Percentiles rank a stretch among this genome's conserved stretches.
These are phyloP conservation scores for Aegle marmelos DNA, from an alignment of 345 rosid species.

Conservation along the genomic window DNA sequence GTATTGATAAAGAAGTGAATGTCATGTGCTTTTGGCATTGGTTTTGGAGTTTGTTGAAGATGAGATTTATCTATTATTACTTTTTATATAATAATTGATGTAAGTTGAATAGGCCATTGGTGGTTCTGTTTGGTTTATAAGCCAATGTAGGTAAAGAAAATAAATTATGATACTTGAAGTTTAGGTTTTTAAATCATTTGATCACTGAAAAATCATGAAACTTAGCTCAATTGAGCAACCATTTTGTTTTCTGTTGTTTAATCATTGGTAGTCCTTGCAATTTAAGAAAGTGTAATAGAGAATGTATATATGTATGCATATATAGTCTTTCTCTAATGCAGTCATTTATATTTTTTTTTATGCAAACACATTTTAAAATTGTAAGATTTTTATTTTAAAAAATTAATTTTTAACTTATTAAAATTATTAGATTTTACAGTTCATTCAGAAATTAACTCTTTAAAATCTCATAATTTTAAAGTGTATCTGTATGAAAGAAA, in stretches of 20 bases:
- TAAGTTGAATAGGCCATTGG: neutral
- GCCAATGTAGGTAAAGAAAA: slow-evolving; percentile 24
- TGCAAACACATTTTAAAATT: too few relatives aligned
- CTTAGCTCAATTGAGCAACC: neutral
- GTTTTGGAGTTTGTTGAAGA: neutral
- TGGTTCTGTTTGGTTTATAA: slow-evolving; percentile 17
- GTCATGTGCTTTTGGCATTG: neutral
- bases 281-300: neutral
- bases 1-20: neutral
- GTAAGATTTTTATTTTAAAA: too few relatives aligned
- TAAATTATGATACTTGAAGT: neutral
- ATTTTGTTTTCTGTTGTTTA: neutral
- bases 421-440: too few relatives aligned
- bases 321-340: too few relatives aligned
- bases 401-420: too few relatives aligned
- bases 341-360: too few relatives aligned
- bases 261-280: neutral
- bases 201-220: neutral
- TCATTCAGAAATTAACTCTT: too few relatives aligned
- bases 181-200: neutral
- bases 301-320: too few relatives aligned
- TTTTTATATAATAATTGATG: neutral
- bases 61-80: neutral
- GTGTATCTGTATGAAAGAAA: too few relatives aligned
- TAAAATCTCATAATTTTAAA: too few relatives aligned